Evolutionary conservation across 805 yeast genomes (phyloP).

Genomic region (Lachancea dasiensis): DNA sequence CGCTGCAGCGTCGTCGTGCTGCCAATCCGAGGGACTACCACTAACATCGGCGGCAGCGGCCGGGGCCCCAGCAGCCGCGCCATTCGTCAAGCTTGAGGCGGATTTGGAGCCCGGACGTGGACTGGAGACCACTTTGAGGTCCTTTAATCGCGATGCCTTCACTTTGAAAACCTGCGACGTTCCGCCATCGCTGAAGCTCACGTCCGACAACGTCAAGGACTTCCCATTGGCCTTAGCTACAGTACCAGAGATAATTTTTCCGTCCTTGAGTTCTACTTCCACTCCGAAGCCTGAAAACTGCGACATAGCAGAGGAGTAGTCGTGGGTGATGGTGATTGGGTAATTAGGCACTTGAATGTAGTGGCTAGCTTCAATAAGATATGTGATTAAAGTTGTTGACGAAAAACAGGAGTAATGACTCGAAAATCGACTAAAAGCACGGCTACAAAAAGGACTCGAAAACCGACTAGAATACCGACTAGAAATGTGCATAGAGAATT

Average conservation of each 20-base stretch:
- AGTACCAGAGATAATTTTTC: constrained; percentile 36
- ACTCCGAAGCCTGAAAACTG: constrained; percentile 45
- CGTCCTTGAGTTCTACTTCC: constrained; percentile 39
- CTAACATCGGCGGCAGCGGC: not conserved
- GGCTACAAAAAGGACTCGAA: too few relatives aligned
- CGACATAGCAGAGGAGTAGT: constrained; percentile 19
- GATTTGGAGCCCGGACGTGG: constrained; percentile 9
- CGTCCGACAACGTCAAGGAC: constrained; percentile 36
- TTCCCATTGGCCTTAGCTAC: constrained; percentile 39
- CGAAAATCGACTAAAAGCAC: too few relatives aligned
- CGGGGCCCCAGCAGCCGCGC: too few relatives aligned
- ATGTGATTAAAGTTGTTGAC: too few relatives aligned
- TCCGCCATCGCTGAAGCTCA: constrained; percentile 30
- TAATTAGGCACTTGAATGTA: too few relatives aligned
- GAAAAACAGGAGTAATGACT: too few relatives aligned
- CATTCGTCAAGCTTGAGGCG: too few relatives aligned
- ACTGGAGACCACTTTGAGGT: constrained; percentile 31
- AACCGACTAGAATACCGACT: too few relatives aligned
- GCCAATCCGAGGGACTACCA: constrained; percentile 40
- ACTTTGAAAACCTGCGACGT: constrained; percentile 31
- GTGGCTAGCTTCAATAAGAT: too few relatives aligned
- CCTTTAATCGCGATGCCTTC: constrained; percentile 31
- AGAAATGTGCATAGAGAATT: too few relatives aligned
- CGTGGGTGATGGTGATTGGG: too few relatives aligned
- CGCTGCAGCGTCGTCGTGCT: constrained; percentile 42